Base-by-base conservation (phyloP, 768 basidiomycete genomes). In the Symmetrospora coprosmae region DNA sequence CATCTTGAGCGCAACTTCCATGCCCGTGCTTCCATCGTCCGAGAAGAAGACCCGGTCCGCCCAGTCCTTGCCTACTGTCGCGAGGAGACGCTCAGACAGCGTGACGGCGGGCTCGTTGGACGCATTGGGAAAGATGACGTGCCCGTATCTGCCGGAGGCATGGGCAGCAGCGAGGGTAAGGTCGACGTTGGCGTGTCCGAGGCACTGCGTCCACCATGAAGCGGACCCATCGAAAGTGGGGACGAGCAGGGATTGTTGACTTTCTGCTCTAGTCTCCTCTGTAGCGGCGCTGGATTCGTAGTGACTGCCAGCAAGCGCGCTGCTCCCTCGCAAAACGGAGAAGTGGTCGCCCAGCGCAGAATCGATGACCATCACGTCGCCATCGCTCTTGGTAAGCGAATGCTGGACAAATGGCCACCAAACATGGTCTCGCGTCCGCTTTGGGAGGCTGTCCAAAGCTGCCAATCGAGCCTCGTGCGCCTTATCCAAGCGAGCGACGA, bases 331-430 rank as follows among this genome's bases (percentile, higher is more conserved):
- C 65, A 81, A 83, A 46, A 85, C 78, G 64, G 82, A 85, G 74
- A 96, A 94, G 70, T 83, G 83, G 73, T 96, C 92, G 1, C 79
- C 80, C 64, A 79, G 77, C 0, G 91, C 92, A 64, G 87, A 91
- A 71, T 96, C 89, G 66, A 96, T 87, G 60, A 91, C 83, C 46
- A 82, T 87, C 30, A 96, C 83, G 66, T 90, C 83, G 39, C 80
- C 71, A 52, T 82, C 80, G 48, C 76, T 75, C 62, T 80, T 78
- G 45, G 87, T 76, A 17, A 82, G 75, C 0, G 80, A 81, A 65
- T 97, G 92, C 70, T 97, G 92, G 1, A 89, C 87, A 70, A 97
- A 97, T 0, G 92, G 92, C 88, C 90, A 97, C 92, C 92, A 97
- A 43, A 94, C 76, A 1, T 77, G 77, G 52, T 88, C 78, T 41